phyloP scores from a whole-genome alignment of 2,329 filamentous ascomycete species.

The Colletotrichum theobromicola region DNA sequence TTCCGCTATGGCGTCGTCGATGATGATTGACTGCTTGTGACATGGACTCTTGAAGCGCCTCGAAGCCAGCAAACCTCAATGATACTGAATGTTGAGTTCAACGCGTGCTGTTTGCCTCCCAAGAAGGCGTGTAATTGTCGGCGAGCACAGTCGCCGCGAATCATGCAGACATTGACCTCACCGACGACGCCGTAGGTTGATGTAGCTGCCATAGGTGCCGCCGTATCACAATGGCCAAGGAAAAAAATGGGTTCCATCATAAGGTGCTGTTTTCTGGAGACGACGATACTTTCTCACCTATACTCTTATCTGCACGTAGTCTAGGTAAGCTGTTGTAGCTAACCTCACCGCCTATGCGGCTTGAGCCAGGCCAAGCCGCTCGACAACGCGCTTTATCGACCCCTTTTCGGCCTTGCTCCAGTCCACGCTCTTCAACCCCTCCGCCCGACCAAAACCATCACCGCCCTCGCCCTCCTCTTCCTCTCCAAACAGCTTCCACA shows the following conservation, averaged over 20 bases:
- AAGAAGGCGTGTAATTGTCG: neutral
- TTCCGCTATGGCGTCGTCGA: neutral
- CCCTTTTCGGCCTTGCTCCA: slow-evolving; percentile 61
- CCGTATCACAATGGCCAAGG: neutral
- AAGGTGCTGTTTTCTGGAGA: neutral
- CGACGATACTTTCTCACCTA: neutral
- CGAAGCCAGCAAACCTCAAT: neutral
- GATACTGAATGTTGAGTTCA: neutral
- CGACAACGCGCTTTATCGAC: slow-evolving; percentile 46
- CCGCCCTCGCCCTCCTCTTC: slow-evolving; percentile 5
- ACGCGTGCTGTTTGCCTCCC: neutral
- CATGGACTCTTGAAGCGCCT: neutral
- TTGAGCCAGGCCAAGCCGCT: slow-evolving; percentile 45
- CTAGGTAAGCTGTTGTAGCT: neutral
- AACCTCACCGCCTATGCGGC: neutral
- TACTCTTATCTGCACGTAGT: neutral
- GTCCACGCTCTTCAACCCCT: slow-evolving; percentile 56
- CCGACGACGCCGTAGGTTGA: too few relatives aligned
- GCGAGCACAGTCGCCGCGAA: too few relatives aligned
- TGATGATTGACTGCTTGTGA: neutral
- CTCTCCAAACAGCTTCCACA: slow-evolving; percentile 53
- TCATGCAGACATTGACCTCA: too few relatives aligned
- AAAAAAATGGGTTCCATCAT: neutral
- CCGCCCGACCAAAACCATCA: slow-evolving; percentile 20
- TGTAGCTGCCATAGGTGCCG: neutral